These are phyloP conservation scores for Elsinoe ampelina DNA, from an alignment of 2,329 filamentous ascomycete species.

Conservation along the genomic window DNA sequence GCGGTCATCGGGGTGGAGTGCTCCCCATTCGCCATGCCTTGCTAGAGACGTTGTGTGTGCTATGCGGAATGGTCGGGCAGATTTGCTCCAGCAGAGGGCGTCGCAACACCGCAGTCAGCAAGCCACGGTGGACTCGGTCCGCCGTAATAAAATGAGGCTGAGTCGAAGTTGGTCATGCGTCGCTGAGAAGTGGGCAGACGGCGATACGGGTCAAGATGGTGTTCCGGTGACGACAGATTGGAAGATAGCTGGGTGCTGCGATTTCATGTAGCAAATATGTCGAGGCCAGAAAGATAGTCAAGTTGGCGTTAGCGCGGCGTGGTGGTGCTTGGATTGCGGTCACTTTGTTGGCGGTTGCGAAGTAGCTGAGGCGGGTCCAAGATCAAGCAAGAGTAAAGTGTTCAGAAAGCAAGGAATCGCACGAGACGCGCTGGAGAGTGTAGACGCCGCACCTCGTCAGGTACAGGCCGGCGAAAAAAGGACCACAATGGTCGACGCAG, in stretches of 20 bases:
- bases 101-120: neutral
- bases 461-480: neutral
- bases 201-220: neutral
- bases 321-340: neutral
- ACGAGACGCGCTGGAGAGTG: neutral
- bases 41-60: neutral
- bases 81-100: neutral
- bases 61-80: constrained; percentile 1
- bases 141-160: constrained; percentile 8
- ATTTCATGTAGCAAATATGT: neutral
- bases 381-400: neutral
- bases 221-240: neutral
- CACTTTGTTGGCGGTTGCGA: constrained; percentile 6
- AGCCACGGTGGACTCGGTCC: constrained; percentile 11
- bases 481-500: neutral
- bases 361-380: neutral
- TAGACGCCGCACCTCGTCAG: constrained; percentile 3
- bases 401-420: constrained; percentile 2
- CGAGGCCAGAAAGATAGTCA: constrained; percentile 1
- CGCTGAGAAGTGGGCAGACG: neutral
- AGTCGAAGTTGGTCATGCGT: constrained; percentile 11
- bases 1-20: constrained; percentile 18
- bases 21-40: constrained; percentile 29
- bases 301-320: neutral
- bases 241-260: neutral